A percentile compares a stretch with the other conserved stretches of the same genome.
phyloP scores from a whole-genome alignment of 768 basidiomycete genomes.

The Tephrocybe rancida region DNA sequence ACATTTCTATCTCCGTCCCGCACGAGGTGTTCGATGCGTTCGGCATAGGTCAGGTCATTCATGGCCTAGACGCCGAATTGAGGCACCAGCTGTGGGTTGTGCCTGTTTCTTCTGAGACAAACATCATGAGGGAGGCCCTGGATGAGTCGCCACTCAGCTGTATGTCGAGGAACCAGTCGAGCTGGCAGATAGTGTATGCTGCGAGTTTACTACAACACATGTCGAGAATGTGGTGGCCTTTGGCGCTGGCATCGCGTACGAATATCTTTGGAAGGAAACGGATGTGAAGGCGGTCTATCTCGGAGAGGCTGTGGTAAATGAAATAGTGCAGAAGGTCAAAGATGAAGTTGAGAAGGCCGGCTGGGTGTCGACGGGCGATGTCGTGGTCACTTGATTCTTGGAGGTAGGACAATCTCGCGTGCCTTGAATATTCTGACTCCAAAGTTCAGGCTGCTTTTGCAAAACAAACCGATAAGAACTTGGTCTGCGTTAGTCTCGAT shows the following conservation, averaged over 20 bases:
- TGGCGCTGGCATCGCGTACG: background rate
- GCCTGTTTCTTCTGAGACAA: background rate
- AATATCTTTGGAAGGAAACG: background rate
- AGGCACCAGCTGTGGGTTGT: background rate
- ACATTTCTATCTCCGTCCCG: constrained; percentile 4
- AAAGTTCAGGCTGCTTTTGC: background rate
- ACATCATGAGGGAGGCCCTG: constrained; percentile 2
- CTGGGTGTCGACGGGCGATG: constrained; percentile 6
- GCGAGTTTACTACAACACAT: background rate
- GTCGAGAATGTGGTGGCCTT: background rate
- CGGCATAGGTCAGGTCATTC: constrained; percentile 5
- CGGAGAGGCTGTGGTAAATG: background rate
- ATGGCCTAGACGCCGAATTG: background rate
- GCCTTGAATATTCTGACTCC: background rate
- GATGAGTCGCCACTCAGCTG: background rate
- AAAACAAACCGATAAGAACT: background rate
- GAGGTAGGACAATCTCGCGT: background rate
- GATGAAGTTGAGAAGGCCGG: background rate
- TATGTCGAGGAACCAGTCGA: background rate
- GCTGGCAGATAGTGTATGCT: background rate
- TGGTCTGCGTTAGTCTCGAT: constrained; percentile 1
- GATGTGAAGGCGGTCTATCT: background rate
- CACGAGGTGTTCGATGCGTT: constrained; percentile 11
- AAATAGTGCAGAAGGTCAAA: constrained; percentile 1
- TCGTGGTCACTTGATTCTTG: constrained; percentile 9